phyloP scores from a whole-genome alignment of 2,329 filamentous ascomycete genomes.

The Pseudogymnoascus sp. region DNA sequence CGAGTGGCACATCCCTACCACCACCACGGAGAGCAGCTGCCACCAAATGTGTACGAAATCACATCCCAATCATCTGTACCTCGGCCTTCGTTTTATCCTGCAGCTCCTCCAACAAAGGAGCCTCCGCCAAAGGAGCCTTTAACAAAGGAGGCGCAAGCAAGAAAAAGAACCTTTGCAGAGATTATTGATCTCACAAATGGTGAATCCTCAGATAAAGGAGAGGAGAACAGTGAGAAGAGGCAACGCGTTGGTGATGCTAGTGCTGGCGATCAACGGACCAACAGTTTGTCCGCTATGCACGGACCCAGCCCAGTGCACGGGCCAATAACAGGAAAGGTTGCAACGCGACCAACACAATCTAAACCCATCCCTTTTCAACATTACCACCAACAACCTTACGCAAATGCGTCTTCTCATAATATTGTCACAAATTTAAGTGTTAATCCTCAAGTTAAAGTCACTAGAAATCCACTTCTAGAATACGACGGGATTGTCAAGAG shows the following conservation, averaged over 20 bases:
- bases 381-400: background rate
- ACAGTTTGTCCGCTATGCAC: background rate
- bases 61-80: background rate
- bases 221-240: background rate
- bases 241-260: background rate
- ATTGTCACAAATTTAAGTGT: background rate
- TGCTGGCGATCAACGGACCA: background rate
- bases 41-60: background rate
- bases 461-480: constrained; percentile 9
- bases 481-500: constrained; percentile 12
- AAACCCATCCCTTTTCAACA: background rate
- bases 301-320: background rate
- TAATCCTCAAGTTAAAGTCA: background rate
- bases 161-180: constrained; percentile 13
- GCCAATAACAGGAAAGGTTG: background rate
- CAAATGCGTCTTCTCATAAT: background rate
- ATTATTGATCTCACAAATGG: constrained; percentile 15
- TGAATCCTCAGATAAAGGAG: constrained; percentile 8
- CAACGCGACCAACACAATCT: background rate
- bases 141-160: constrained; percentile 12
- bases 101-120: constrained; percentile 11
- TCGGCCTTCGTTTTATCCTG: background rate
- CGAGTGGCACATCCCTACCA: background rate
- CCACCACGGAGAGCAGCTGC: background rate
- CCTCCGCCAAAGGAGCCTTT: no score